Percentiles rank a stretch among this genome's conserved stretches.
Conservation (phyloP, 73 alveolate genomes). For the Loxodes magnus region DNA sequence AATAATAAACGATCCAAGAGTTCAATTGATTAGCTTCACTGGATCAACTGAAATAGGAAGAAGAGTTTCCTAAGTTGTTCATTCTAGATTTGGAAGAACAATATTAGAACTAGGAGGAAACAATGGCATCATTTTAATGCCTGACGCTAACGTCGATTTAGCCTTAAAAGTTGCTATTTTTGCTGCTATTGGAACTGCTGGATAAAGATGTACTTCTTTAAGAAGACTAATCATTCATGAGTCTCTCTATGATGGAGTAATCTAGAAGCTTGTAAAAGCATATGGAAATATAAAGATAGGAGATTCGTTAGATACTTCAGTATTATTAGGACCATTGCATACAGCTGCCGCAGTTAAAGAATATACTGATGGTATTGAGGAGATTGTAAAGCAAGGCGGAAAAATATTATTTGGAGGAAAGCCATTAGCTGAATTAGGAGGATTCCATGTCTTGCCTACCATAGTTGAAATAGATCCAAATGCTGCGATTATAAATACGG, state of each 20-base stretch:
- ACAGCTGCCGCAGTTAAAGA: slow-evolving; percentile 45
- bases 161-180: slow-evolving; percentile 68
- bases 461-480: slow-evolving; percentile 51
- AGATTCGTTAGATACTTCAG: slow-evolving; percentile 48
- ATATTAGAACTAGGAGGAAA: slow-evolving; percentile 87
- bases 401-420: slow-evolving; percentile 64
- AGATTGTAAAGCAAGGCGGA: slow-evolving; percentile 70
- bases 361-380: slow-evolving; percentile 44
- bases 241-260: slow-evolving; percentile 34
- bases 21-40: slow-evolving; percentile 72
- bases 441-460: slow-evolving; percentile 76
- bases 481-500: slow-evolving; percentile 59
- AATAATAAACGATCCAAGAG: slow-evolving; percentile 54
- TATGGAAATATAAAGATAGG: slow-evolving; percentile 41
- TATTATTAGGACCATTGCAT: slow-evolving; percentile 83
- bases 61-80: slow-evolving; percentile 51
- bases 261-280: slow-evolving; percentile 31
- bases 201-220: slow-evolving; percentile 81
- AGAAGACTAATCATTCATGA: slow-evolving; percentile 64
- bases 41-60: slow-evolving; percentile 72
- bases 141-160: slow-evolving; percentile 71
- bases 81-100: slow-evolving; percentile 64
- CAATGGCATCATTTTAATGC: slow-evolving; percentile 69
- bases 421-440: slow-evolving; percentile 54
- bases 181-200: slow-evolving; percentile 87